Base-by-base conservation (phyloP, 1,284 basidiomycete species). In the Mrakiaceae sp. region DNA sequence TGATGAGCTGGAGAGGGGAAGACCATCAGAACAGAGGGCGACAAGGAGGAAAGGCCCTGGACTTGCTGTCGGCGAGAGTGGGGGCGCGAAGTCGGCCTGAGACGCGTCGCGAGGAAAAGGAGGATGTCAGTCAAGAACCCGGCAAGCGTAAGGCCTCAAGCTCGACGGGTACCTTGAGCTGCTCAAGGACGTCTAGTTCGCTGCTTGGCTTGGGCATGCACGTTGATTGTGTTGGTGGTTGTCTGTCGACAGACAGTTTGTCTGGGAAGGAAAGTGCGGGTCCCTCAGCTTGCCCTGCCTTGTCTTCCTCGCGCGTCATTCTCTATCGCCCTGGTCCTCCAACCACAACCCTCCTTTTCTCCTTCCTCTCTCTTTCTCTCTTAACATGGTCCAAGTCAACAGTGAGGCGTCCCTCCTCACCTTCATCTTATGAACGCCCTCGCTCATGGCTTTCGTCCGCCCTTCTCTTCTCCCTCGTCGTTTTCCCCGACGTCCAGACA, bases 21-120 rank as follows among this genome's bases (percentile, higher is more conserved):
- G 11, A 16, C 8, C 52, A 54, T 42, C 11, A 10, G 3, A 14
- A 9, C 7, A 1, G 12, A n/a, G 44, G 14, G 39, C 3, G 4
- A 39, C 4, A 2, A 12, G 46, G 11, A n/a, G 44, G 39, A 43
- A 79, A 79, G 64, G 78, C 81, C 14, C 73, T 89, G 56, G 83
- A 86, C 82, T 70, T 83, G 83, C 60, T 77, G 86, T 87, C 73
- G 70, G 84, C 80, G 58, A 57, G 68, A 40, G 44, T 7, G 62
- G 62, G 14, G 62, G 62, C 5, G 16, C n/a, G 43, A 63, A 63
- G 48, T 63, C 62, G 44, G 40, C 48, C 62, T 63, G 10, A 6
- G 42, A 16, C n/a, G 6, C 14, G 12, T 42, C 14, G 40, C 14
- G 48, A 53, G 6, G 9, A 39, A 16, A 60, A 53, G 9, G 49